phyloP scores from a whole-genome alignment of 371 early-diverging fungal genomes.

The Apophysomyces sp. region DNA sequence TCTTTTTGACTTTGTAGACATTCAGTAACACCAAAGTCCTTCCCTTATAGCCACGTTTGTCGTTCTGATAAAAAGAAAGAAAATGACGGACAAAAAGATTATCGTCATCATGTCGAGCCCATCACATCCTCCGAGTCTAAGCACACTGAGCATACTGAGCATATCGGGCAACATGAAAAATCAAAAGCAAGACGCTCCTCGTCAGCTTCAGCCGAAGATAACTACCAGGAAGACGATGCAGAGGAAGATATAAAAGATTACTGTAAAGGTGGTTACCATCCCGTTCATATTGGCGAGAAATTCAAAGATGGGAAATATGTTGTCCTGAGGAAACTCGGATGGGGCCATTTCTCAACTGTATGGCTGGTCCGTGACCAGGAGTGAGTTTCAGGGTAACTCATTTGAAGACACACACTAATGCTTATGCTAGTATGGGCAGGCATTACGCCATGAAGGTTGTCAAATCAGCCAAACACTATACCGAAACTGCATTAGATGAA shows the following conservation, averaged over 20 bases:
- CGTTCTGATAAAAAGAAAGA: background rate
- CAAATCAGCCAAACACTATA: slow-evolving; percentile 93
- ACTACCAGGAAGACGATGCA: slow-evolving; percentile 41
- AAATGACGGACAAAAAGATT: background rate
- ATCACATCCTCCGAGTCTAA: background rate
- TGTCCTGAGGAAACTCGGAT: slow-evolving; percentile 94
- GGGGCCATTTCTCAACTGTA: slow-evolving; percentile 99
- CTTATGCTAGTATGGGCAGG: slow-evolving; percentile 52
- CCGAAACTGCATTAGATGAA: slow-evolving; percentile 95
- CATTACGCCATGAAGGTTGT: slow-evolving; percentile 96
- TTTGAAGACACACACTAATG: background rate
- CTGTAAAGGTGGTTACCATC: slow-evolving; percentile 94
- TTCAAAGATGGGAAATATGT: slow-evolving; percentile 82
- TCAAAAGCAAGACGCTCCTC: slow-evolving; percentile 3
- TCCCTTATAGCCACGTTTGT: background rate
- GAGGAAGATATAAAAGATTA: slow-evolving; percentile 94
- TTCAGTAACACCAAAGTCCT: slow-evolving; percentile 2
- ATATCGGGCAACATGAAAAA: background rate
- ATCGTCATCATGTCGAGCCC: background rate
- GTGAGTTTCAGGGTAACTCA: slow-evolving; percentile 32
- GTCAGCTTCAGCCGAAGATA: slow-evolving; percentile 5
- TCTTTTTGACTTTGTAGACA: background rate
- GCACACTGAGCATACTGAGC: background rate
- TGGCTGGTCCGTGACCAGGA: slow-evolving; percentile 88
- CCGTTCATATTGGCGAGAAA: slow-evolving; percentile 81